Evolutionary conservation across 2,329 filamentous ascomycete species (phyloP), one percentile per base, ranked within the genome.

Genomic region (Fusarium sp.): DNA sequence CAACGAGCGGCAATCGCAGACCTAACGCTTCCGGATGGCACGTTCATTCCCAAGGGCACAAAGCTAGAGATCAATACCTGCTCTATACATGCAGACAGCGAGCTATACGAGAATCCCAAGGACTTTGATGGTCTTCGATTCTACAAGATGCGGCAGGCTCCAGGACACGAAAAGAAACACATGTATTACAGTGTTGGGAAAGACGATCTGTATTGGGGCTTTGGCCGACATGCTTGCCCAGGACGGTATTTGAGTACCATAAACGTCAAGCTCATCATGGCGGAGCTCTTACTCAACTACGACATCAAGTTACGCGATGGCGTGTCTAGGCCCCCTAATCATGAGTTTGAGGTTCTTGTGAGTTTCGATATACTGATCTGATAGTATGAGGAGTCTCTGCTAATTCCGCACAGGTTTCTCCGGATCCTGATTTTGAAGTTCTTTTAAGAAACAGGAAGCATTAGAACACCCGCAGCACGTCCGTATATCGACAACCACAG

Each of bases 251-350:
- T 68, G 0, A 65, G 62, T 1, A 52, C 48, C 1, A 51, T 64
- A 1, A 65, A 68, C 13, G 66, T 68, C 10, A 68, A 68, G 34
- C 51, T 68, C 3, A 59, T 68, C 29, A 35, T 68, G 28, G 59
- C 56, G 0, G 58, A 68, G 13, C 36, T 68, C 0, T 24, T 68
- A 28, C 53, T 61, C 19, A 61, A 68, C 40, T 68, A 63, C 4
- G 62, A 68, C 2, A 49, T 63, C 1, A 59, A 54, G 24, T 3
- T 53, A 1, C 22, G 42, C 0, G 43, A 63, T 1, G 60, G 53
- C 11, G 10, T 11, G 2, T 15, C 8, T 1, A 15, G 58, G 0
- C 58, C 53, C 3, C n/a, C 39, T 0, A 62, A 62, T 6, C 47
- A 53, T 2, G 59, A 62, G 13, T 62, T 62, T 5, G 59, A 62